phyloP scores from a whole-genome alignment of 2,329 filamentous ascomycete genomes.

The Emericellopsis atlantica region DNA sequence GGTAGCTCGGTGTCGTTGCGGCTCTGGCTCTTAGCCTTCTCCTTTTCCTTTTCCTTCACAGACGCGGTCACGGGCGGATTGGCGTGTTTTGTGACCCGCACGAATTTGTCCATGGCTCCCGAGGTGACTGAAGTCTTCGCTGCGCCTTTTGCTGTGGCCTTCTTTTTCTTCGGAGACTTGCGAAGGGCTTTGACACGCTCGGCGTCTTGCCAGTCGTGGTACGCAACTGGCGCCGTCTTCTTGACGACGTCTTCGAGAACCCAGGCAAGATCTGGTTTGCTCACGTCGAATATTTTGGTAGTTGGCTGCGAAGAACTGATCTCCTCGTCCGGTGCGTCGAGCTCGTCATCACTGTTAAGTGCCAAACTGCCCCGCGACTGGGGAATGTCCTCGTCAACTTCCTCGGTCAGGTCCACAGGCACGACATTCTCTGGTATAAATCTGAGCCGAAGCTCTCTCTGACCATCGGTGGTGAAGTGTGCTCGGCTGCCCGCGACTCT shows the following conservation, averaged over 20 bases:
- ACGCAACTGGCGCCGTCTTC: conserved; percentile 9
- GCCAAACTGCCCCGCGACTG: conserved; percentile 42
- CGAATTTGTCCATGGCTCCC: conserved; percentile 26
- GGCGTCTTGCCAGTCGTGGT: conserved; percentile 14
- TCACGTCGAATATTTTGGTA: conserved; percentile 47
- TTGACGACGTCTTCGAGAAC: conserved; percentile 21
- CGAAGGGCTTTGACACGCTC: conserved; percentile 8
- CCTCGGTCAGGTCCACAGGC: conserved; percentile 59
- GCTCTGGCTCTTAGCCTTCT: neutral
- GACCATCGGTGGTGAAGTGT: conserved; percentile 63
- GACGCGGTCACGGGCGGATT: neutral
- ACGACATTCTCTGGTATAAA: conserved; percentile 69
- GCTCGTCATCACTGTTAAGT: conserved; percentile 55
- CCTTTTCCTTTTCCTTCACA: neutral
- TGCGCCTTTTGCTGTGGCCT: conserved; percentile 7
- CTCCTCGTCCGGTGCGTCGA: conserved; percentile 24
- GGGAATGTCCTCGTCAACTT: conserved; percentile 48
- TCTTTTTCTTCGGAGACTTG: conserved; percentile 13
- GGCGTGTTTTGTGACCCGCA: conserved; percentile 23
- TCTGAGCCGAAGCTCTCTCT: conserved; percentile 65
- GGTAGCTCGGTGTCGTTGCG: conserved; percentile 4
- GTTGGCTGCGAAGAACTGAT: conserved; percentile 7
- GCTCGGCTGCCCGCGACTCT: conserved; percentile 54
- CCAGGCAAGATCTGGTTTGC: conserved; percentile 39
- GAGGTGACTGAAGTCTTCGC: conserved; percentile 8